Conservation (phyloP, 2,329 filamentous ascomycete species). For the Botryotinia convoluta region DNA sequence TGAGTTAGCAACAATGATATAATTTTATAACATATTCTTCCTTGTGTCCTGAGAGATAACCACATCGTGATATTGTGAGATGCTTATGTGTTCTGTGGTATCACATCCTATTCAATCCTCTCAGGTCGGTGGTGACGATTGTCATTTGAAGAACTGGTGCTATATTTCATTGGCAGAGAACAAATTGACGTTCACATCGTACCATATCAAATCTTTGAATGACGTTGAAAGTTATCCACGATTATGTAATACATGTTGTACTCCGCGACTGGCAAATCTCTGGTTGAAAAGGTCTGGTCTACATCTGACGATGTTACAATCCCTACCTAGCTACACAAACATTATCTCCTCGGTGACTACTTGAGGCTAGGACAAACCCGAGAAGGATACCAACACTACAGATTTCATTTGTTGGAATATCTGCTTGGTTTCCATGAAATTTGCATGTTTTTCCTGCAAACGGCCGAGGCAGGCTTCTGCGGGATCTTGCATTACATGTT, state of each 20-base stretch:
- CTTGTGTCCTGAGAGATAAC: neutral
- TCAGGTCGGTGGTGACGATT: too few species aligned
- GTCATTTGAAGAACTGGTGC: neutral
- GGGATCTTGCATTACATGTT: slow-evolving; percentile 13
- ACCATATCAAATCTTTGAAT: neutral
- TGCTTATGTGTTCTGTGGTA: neutral
- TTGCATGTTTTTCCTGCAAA: slow-evolving; percentile 14
- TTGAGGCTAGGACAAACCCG: neutral
- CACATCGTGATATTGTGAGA: neutral
- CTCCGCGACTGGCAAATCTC: neutral
- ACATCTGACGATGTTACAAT: neutral
- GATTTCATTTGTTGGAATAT: neutral
- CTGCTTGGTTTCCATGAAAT: slow-evolving; percentile 11
- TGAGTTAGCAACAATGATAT: neutral
- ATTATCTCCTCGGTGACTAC: neutral
- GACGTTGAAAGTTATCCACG: neutral
- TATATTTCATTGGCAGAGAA: neutral
- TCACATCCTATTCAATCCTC: neutral
- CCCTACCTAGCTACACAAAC: neutral
- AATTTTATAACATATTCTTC: neutral
- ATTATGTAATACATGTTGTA: neutral
- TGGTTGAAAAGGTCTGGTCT: neutral
- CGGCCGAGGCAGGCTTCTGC: slow-evolving; percentile 4
- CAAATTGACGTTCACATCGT: neutral
- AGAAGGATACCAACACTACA: slow-evolving; percentile 3